Conservation (phyloP, 2,329 filamentous ascomycete genomes). For the Cucurbitaria berberidis region DNA sequence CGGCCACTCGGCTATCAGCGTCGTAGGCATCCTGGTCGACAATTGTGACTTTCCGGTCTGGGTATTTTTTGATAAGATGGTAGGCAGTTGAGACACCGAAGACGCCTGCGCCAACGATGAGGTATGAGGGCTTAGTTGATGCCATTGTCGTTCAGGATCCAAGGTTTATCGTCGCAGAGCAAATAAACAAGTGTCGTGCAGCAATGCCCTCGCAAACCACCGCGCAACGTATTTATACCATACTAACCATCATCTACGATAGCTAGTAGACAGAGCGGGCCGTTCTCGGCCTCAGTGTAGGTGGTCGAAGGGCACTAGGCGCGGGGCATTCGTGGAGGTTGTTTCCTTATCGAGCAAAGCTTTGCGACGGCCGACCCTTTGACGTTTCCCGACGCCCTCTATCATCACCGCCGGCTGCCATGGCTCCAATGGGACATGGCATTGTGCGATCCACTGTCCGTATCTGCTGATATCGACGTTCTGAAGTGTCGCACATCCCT, state of each 20-base stretch:
- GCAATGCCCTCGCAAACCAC: slow-evolving; percentile 9
- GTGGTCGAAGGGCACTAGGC: slow-evolving; percentile 24
- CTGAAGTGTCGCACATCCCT: slow-evolving; percentile 3
- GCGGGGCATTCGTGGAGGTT: slow-evolving; percentile 36
- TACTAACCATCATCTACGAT: slow-evolving; percentile 10
- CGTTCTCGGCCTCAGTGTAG: slow-evolving; percentile 27
- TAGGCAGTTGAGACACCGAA: slow-evolving; percentile 50
- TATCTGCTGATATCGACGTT: slow-evolving; percentile 26
- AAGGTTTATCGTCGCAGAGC: slow-evolving; percentile 20
- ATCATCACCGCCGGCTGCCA: slow-evolving; percentile 30
- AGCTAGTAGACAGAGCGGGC: slow-evolving; percentile 11
- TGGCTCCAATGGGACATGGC: slow-evolving; percentile 31
- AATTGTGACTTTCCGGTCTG: slow-evolving; percentile 49
- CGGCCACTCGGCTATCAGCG: slow-evolving; percentile 55
- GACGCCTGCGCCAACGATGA: slow-evolving; percentile 47
- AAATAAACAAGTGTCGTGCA: slow-evolving; percentile 13
- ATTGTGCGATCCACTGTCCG: slow-evolving; percentile 1
- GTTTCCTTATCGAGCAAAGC: slow-evolving; percentile 37
- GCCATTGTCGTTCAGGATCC: slow-evolving; percentile 33
- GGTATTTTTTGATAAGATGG: slow-evolving; percentile 50
- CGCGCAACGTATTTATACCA: slow-evolving; percentile 24
- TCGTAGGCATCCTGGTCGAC: slow-evolving; percentile 47
- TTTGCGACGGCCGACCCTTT: slow-evolving; percentile 28
- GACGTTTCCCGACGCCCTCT: slow-evolving; percentile 23
- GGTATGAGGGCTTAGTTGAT: slow-evolving; percentile 37